Base-by-base conservation (phyloP, 805 yeast genomes). In the Kodamaea neixiangensis region DNA sequence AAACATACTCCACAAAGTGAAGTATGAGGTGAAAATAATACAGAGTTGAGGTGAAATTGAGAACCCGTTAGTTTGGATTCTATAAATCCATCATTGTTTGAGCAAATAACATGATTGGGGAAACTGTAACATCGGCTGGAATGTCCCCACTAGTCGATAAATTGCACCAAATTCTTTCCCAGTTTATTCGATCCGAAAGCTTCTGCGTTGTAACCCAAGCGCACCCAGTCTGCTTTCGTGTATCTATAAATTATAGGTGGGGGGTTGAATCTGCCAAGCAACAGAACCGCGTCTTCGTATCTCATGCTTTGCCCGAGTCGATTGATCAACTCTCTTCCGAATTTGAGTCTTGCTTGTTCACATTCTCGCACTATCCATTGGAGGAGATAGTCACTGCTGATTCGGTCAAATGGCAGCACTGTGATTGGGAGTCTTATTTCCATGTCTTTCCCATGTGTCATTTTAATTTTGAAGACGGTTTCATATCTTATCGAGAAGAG, bases 301-400 rank as follows among this genome's bases (percentile, higher is more conserved):
- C 59, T 56, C 25, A 54, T 45, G 31, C 52, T 44, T 19, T 40
- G 50, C 19, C 54, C 67, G 22, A 66, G 34, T 14, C 50, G 54
- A 45, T 63, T 63, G 7, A 70, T 56, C 22, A 61, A 37, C 6
- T 58, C 62, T 38, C 58, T 62, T n/a, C 79, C 77, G 57, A 72
- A 75, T 25, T 45, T 51, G 18, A 54, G 56, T 7, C 62, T 60
- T 1, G 86, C 80, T 19, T 68, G 51, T 35, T 76, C 79, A 48
- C 80, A 78, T 60, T 84, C 86, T 45, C 74, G 71, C 51, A 73
- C 55, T 14, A 84, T 80, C 77, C 86, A 76, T 52, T 72, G 73
- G 49, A 83, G 70, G 10, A 83, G 60, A 50, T 81, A 75, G 31
- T 71, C 75, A 39, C 83, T 69, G 56, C 79, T 73, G 2, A 63